These are phyloP conservation scores for Xanthoparmelia taractica DNA, from an alignment of 495 filamentous ascomycete species.

Conservation along the genomic window DNA sequence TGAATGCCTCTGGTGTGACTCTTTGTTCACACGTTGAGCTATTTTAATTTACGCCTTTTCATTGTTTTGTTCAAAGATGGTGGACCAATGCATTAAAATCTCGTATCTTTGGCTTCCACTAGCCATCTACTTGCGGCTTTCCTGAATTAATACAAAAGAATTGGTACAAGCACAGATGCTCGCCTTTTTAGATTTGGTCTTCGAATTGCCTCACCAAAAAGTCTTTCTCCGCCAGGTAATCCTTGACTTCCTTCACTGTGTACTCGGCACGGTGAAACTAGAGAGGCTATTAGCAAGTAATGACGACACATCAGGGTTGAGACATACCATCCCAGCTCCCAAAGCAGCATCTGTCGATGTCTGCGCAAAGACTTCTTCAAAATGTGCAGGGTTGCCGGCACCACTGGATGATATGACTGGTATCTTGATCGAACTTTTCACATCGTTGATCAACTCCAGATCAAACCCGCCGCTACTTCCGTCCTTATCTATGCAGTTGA, in stretches of 20 bases:
- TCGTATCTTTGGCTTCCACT: not conserved
- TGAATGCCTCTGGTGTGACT: no score
- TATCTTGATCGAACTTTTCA: slow-evolving; percentile 77
- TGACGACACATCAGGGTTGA: slow-evolving; percentile 4
- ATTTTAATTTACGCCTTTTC: no score
- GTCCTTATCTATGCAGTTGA: slow-evolving; percentile 97
- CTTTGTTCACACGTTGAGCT: no score
- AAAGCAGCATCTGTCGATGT: slow-evolving; percentile 87
- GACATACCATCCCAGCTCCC: slow-evolving; percentile 82
- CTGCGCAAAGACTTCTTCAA: slow-evolving; percentile 78
- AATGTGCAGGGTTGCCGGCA: slow-evolving; percentile 82
- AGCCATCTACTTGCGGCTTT: not conserved
- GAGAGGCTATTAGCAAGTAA: not conserved
- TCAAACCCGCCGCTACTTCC: slow-evolving; percentile 95
- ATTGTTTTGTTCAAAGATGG: no score
- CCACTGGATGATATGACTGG: slow-evolving; percentile 95
- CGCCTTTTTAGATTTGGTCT: slow-evolving; percentile 27
- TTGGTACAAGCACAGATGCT: not conserved
- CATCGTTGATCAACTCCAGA: slow-evolving; percentile 78
- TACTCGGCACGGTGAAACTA: slow-evolving; percentile 92
- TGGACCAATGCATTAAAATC: no score
- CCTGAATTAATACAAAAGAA: not conserved
- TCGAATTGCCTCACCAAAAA: slow-evolving; percentile 73
- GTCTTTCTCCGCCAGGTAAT: slow-evolving; percentile 60
- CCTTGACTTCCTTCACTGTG: slow-evolving; percentile 91